These are phyloP conservation scores for Apiotrichum porosum DNA, from an alignment of 1,284 basidiomycete species.

Conservation along the genomic window DNA sequence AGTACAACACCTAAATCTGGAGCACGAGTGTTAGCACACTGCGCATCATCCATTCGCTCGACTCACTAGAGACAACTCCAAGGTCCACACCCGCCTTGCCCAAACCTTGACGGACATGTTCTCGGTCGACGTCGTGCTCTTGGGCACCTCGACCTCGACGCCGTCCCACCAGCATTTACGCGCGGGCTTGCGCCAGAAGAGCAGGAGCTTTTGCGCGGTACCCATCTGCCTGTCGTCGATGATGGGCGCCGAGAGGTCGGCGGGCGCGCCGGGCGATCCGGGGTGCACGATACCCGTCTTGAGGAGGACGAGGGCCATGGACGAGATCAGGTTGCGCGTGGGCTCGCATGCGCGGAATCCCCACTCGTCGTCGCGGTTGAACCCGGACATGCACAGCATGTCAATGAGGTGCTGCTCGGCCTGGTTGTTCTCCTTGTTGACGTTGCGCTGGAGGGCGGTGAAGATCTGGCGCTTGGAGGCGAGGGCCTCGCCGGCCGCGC, in stretches of 20 bases:
- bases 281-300: slow-evolving; percentile 90
- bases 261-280: slow-evolving; percentile 25
- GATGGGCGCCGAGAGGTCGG: slow-evolving; percentile 23
- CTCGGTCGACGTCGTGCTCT: slow-evolving; percentile 48
- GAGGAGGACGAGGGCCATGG: slow-evolving; percentile 92
- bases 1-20: slow-evolving; percentile 4
- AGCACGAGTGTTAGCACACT: not conserved
- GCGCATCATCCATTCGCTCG: not conserved
- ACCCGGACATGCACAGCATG: slow-evolving; percentile 99
- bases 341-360: slow-evolving; percentile 95
- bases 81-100: slow-evolving; percentile 95
- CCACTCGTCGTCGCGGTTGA: slow-evolving; percentile 94
- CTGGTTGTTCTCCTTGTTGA: slow-evolving; percentile 98
- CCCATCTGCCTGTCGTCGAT: slow-evolving; percentile 89
- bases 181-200: slow-evolving; percentile 99
- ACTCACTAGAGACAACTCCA: slow-evolving; percentile 89
- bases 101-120: slow-evolving; percentile 70
- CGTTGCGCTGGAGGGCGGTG: slow-evolving; percentile 94
- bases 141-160: slow-evolving; percentile 75
- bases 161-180: slow-evolving; percentile 99
- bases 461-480: slow-evolving; percentile 90
- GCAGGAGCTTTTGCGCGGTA: slow-evolving; percentile 91
- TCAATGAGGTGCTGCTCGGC: slow-evolving; percentile 99
- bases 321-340: slow-evolving; percentile 92
- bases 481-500: slow-evolving; percentile 76